A percentile compares a stretch with the other conserved stretches of the same genome.
phyloP scores from a whole-genome alignment of 75 land plant species.

The Selaginella moellendorffii region DNA sequence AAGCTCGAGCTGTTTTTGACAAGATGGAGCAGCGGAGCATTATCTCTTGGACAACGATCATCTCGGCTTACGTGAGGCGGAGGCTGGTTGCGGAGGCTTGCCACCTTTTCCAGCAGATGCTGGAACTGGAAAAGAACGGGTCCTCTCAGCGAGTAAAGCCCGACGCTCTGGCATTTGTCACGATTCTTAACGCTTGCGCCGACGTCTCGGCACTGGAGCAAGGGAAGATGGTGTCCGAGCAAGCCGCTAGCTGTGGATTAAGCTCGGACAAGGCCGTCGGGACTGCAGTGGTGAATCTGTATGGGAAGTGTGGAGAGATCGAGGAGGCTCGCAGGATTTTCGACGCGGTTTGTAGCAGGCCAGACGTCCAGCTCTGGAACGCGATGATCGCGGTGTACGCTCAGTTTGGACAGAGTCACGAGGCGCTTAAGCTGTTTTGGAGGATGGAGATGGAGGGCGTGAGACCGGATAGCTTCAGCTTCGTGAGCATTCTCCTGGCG shows the following conservation, averaged over 20 bases:
- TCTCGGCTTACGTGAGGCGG: constrained; percentile 13
- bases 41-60: background rate
- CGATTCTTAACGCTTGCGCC: constrained; percentile 38
- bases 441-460: background rate
- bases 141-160: no score
- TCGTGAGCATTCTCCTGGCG: background rate
- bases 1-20: constrained; percentile 27
- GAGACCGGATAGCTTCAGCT: background rate
- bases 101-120: constrained; percentile 34
- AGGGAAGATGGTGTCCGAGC: no score
- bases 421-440: background rate
- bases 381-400: constrained; percentile 2
- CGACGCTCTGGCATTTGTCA: constrained; percentile 25
- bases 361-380: background rate
- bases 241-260: no score
- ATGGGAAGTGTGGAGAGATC: no score
- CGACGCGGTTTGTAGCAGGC: background rate
- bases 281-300: no score
- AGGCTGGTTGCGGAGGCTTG: constrained; percentile 18
- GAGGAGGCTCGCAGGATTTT: no score
- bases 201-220: constrained; percentile 37
- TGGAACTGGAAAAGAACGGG: constrained; percentile 9
- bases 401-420: background rate
- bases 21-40: background rate
- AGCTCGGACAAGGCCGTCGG: no score